These are phyloP conservation scores for Parafenestella ontariensis DNA, from an alignment of 2,329 filamentous ascomycete species.

Conservation along the genomic window DNA sequence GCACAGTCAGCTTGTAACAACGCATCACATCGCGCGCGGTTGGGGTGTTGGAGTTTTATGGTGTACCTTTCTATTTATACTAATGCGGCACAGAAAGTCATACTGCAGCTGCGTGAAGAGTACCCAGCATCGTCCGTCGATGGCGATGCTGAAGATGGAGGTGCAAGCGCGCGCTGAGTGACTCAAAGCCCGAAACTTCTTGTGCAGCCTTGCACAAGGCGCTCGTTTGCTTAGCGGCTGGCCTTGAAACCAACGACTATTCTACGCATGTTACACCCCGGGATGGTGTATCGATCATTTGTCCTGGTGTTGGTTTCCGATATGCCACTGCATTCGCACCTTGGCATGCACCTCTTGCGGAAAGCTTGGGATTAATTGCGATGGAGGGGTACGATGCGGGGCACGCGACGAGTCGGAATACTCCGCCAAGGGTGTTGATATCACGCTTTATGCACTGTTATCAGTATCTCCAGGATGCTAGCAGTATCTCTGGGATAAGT, in stretches of 20 bases:
- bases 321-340: background rate
- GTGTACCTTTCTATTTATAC: slow-evolving; percentile 8
- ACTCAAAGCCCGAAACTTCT: slow-evolving; percentile 11
- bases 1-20: slow-evolving; percentile 13
- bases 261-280: background rate
- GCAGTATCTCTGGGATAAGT: background rate
- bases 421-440: slow-evolving; percentile 19
- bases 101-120: slow-evolving; percentile 54
- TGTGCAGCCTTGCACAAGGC: slow-evolving; percentile 16
- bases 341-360: slow-evolving; percentile 1
- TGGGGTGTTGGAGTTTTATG: background rate
- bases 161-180: slow-evolving; percentile 30
- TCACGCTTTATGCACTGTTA: slow-evolving; percentile 29
- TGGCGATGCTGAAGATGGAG: slow-evolving; percentile 33
- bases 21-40: slow-evolving; percentile 17
- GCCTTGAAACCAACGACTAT: background rate
- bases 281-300: background rate
- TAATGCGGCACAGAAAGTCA: slow-evolving; percentile 51
- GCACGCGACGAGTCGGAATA: slow-evolving; percentile 17
- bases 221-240: background rate
- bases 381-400: slow-evolving; percentile 24
- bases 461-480: slow-evolving; percentile 14
- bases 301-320: background rate
- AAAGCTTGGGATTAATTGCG: slow-evolving; percentile 5
- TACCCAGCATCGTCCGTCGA: slow-evolving; percentile 44